Evolutionary conservation across 2,329 filamentous ascomycete genomes (phyloP).

Genomic region (Aspergillus sp.): DNA sequence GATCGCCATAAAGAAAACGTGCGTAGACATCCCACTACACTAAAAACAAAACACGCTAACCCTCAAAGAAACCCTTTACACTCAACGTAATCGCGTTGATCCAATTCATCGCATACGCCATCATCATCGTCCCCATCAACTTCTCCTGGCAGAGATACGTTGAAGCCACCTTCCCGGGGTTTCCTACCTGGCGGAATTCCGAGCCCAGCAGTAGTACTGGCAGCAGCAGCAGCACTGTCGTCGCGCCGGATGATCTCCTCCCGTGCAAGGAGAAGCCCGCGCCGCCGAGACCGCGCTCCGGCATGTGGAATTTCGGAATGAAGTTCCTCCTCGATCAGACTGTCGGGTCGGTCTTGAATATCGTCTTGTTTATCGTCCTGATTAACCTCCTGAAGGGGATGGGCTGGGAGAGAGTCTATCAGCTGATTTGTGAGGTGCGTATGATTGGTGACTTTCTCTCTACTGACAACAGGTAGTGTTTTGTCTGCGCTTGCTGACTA

Average conservation of each 20-base stretch:
- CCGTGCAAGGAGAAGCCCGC: constrained; percentile 13
- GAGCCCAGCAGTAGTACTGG: neutral
- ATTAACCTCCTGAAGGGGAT: constrained; percentile 48
- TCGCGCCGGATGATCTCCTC: neutral
- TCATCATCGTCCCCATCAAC: constrained; percentile 77
- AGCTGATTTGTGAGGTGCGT: constrained; percentile 28
- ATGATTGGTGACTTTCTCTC: constrained; percentile 8
- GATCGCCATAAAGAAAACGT: constrained; percentile 36
- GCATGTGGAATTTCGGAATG: constrained; percentile 30
- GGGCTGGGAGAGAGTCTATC: constrained; percentile 23
- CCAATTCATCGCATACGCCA: constrained; percentile 73
- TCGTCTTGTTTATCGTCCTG: constrained; percentile 55
- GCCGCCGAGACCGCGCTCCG: neutral
- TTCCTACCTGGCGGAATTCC: constrained; percentile 33
- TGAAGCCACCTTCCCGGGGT: constrained; percentile 71
- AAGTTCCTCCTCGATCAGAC: constrained; percentile 62
- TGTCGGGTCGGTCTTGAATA: constrained; percentile 56
- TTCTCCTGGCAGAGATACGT: constrained; percentile 82
- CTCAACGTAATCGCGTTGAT: constrained; percentile 68
- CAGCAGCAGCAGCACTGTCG: neutral
- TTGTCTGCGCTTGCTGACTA: constrained; percentile 3
- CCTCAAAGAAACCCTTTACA: constrained; percentile 50
- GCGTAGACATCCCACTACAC: constrained; percentile 9
- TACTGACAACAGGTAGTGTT: neutral
- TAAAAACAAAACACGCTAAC: neutral